These are phyloP conservation scores for Periconia sp. DNA, from an alignment of 2,329 filamentous ascomycete species.

Conservation along the genomic window DNA sequence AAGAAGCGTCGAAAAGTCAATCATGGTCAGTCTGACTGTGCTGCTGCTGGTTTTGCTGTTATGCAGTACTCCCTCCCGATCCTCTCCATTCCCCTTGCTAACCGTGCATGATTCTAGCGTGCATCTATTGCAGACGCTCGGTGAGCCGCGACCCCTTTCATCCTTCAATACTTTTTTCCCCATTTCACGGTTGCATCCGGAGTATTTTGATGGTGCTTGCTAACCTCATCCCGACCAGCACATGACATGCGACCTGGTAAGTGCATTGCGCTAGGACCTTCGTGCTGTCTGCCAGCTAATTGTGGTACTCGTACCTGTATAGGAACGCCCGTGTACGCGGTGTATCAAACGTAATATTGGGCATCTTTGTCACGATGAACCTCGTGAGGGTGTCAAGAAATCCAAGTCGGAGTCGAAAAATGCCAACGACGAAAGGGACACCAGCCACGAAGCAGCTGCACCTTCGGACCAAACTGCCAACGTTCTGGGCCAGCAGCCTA, in stretches of 20 bases:
- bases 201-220: slow-evolving; percentile 28
- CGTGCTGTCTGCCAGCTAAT: slow-evolving; percentile 36
- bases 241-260: slow-evolving; percentile 57
- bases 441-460: slow-evolving; percentile 30
- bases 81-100: slow-evolving; percentile 27
- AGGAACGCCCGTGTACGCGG: slow-evolving; percentile 95
- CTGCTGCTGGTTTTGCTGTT: background rate
- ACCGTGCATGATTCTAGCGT: slow-evolving; percentile 41
- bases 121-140: slow-evolving; percentile 57
- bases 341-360: slow-evolving; percentile 99
- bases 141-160: slow-evolving; percentile 41
- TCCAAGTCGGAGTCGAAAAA: slow-evolving; percentile 60
- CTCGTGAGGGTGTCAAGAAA: slow-evolving; percentile 81
- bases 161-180: slow-evolving; percentile 23
- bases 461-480: slow-evolving; percentile 30
- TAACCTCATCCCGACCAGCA: slow-evolving; percentile 45
- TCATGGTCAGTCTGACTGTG: slow-evolving; percentile 44
- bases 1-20: slow-evolving; percentile 59
- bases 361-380: slow-evolving; percentile 97
- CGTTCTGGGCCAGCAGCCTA: slow-evolving; percentile 30
- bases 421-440: slow-evolving; percentile 32
- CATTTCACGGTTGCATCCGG: slow-evolving; percentile 21
- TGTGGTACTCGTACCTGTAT: slow-evolving; percentile 32
- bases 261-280: slow-evolving; percentile 15
- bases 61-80: slow-evolving; percentile 22